A percentile compares a stretch with the other conserved stretches of the same genome.
Conservation (phyloP, 2,329 filamentous ascomycete genomes). For the Fusarium domesticum region DNA sequence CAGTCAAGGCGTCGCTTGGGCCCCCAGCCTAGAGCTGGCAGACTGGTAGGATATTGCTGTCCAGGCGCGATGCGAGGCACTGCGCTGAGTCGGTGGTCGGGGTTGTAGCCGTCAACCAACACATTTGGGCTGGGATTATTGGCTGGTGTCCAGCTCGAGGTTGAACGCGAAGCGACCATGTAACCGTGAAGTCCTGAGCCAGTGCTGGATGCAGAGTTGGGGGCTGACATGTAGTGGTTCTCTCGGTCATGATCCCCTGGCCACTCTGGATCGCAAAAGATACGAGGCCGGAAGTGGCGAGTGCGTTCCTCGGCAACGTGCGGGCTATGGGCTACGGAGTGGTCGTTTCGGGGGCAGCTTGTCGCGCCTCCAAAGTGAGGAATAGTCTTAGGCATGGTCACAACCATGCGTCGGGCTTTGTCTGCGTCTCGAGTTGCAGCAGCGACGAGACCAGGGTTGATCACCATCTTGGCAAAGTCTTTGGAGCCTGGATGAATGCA, state of each 20-base stretch:
- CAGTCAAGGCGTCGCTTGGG: slow-evolving; percentile 24
- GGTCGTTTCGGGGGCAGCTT: slow-evolving; percentile 22
- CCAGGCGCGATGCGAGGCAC: slow-evolving; percentile 19
- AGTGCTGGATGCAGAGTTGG: slow-evolving; percentile 29
- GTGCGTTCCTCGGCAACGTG: slow-evolving; percentile 19
- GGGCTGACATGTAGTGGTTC: slow-evolving; percentile 20
- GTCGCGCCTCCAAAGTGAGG: slow-evolving; percentile 13
- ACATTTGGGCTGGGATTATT: slow-evolving; percentile 16
- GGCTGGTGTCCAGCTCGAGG: slow-evolving; percentile 19
- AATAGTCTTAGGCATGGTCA: slow-evolving; percentile 5
- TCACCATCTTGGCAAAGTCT: slow-evolving; percentile 65
- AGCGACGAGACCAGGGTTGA: slow-evolving; percentile 54
- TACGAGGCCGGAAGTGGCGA: slow-evolving; percentile 17
- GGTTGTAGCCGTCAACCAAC: slow-evolving; percentile 11
- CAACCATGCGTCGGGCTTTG: slow-evolving; percentile 18
- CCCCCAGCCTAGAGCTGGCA: slow-evolving; percentile 13
- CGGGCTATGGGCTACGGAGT: slow-evolving; percentile 3
- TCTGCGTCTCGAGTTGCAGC: slow-evolving; percentile 50
- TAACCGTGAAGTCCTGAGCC: slow-evolving; percentile 28
- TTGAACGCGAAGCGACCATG: slow-evolving; percentile 26
- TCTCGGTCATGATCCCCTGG: slow-evolving; percentile 17
- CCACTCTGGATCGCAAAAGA: slow-evolving; percentile 26
- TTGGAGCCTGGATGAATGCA: slow-evolving; percentile 65
- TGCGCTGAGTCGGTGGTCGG: slow-evolving; percentile 21
- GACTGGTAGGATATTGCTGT: slow-evolving; percentile 6